Percentiles rank a stretch among this genome's conserved stretches.
phyloP scores from a whole-genome alignment of 2,329 filamentous ascomycete genomes.

The Aspergillus fumigatiaffinis region DNA sequence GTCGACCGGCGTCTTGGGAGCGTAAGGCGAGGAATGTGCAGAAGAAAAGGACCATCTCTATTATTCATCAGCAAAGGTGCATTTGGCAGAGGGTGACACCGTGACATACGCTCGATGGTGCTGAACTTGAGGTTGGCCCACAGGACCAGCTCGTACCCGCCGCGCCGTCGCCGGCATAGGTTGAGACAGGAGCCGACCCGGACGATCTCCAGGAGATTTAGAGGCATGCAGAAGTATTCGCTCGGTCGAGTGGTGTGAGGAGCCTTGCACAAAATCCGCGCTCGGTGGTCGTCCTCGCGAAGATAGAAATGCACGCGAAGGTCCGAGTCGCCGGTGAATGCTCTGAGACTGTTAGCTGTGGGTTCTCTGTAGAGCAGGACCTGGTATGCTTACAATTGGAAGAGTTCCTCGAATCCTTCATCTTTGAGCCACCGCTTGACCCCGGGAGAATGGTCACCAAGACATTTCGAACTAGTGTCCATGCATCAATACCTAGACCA shows the following conservation, averaged over 20 bases:
- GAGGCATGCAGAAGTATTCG: constrained; percentile 48
- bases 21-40: constrained; percentile 56
- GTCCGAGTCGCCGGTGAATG: constrained; percentile 45
- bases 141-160: constrained; percentile 41
- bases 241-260: constrained; percentile 37
- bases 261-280: constrained; percentile 52
- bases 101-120: constrained; percentile 48
- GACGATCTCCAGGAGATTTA: constrained; percentile 44
- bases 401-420: constrained; percentile 34
- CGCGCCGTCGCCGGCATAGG: constrained; percentile 33
- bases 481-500: not conserved
- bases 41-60: constrained; percentile 56
- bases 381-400: constrained; percentile 33
- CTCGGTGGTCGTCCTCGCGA: constrained; percentile 48
- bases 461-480: constrained; percentile 31
- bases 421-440: constrained; percentile 29
- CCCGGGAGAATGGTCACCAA: constrained; percentile 25
- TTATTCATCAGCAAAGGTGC: not conserved
- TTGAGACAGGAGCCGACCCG: constrained; percentile 37
- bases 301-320: constrained; percentile 50
- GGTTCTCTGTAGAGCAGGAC: not conserved
- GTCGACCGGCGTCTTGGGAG: constrained; percentile 48
- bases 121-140: constrained; percentile 55
- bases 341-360: constrained; percentile 23
- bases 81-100: not conserved